Evolutionary conservation across 2,329 filamentous ascomycete species (phyloP).

Genomic region (Zymoseptoria tritici): DNA sequence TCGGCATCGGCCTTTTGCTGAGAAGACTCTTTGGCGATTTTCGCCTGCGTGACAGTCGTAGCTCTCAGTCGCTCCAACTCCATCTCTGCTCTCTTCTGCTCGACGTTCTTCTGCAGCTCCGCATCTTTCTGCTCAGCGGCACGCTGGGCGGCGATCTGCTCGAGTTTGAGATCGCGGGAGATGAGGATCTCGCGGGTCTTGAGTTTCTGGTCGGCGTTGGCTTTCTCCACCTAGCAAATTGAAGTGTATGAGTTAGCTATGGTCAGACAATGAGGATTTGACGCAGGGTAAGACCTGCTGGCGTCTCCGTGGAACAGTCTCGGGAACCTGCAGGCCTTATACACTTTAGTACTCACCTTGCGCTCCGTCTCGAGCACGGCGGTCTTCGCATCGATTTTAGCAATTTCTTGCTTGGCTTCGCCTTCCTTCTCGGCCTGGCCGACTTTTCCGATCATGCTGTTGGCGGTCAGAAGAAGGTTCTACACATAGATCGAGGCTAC

Average conservation of each 20-base stretch:
- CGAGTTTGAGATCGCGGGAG: conserved; percentile 65
- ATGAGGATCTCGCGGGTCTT: conserved; percentile 66
- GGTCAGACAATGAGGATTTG: neutral
- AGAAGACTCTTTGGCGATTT: conserved; percentile 58
- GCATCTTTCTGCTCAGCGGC: conserved; percentile 69
- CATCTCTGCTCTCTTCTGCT: conserved; percentile 68
- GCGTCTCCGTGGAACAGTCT: too few relatives aligned
- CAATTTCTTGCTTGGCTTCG: conserved; percentile 75
- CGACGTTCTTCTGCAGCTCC: conserved; percentile 70
- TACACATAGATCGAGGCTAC: neutral
- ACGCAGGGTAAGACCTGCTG: neutral
- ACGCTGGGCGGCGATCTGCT: conserved; percentile 65
- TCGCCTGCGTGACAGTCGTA: conserved; percentile 69
- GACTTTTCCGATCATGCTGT: conserved; percentile 55
- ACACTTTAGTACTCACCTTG: conserved; percentile 41
- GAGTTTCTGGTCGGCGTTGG: conserved; percentile 66
- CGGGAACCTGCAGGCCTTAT: too few relatives aligned
- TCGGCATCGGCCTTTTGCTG: conserved; percentile 60
- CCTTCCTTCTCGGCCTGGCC: conserved; percentile 72
- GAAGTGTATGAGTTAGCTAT: neutral
- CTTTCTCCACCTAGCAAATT: conserved; percentile 52
- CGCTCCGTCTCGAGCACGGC: conserved; percentile 78
- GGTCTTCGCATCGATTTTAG: conserved; percentile 80
- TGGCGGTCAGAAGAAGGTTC: neutral
- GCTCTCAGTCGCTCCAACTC: conserved; percentile 75